A percentile compares a stretch with the other conserved stretches of the same genome.
Conservation (phyloP, 2,329 filamentous ascomycete species). For the Dendryphion nanum region DNA sequence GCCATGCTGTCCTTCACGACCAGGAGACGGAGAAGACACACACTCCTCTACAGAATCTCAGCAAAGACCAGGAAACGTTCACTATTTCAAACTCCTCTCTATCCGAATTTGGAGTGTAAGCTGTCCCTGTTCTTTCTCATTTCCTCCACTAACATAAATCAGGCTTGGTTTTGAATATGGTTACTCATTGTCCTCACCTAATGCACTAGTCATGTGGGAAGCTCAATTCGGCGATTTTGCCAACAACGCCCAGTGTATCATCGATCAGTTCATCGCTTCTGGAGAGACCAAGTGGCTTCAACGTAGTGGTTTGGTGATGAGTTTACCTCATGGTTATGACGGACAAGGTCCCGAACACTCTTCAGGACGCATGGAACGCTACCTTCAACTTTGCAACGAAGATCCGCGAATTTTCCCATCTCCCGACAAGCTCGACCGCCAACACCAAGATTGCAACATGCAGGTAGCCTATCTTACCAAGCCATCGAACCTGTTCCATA, state of each 20-base stretch:
- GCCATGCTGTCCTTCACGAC: conserved; percentile 95
- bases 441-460: conserved; percentile 99
- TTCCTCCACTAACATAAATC: background rate
- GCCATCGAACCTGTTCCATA: conserved; percentile 93
- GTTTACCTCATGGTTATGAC: conserved; percentile 95
- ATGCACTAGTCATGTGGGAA: conserved; percentile 98
- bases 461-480: conserved; percentile 98
- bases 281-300: conserved; percentile 99
- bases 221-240: conserved; percentile 99
- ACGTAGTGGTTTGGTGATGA: conserved; percentile 93
- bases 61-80: conserved; percentile 90
- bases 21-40: conserved; percentile 92
- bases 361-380: conserved; percentile 94
- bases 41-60: conserved; percentile 86
- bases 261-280: conserved; percentile 97
- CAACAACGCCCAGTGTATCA: conserved; percentile 98
- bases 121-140: conserved; percentile 9
- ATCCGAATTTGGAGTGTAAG: conserved; percentile 66
- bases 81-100: conserved; percentile 95
- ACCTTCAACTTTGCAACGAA: conserved; percentile 95
- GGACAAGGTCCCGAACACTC: conserved; percentile 98
- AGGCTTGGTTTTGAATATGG: conserved; percentile 97
- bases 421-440: conserved; percentile 84
- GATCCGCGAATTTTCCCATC: conserved; percentile 91
- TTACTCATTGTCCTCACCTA: conserved; percentile 94